Conservation (phyloP, 257 asterid species). For the Solanum dulcamara region DNA sequence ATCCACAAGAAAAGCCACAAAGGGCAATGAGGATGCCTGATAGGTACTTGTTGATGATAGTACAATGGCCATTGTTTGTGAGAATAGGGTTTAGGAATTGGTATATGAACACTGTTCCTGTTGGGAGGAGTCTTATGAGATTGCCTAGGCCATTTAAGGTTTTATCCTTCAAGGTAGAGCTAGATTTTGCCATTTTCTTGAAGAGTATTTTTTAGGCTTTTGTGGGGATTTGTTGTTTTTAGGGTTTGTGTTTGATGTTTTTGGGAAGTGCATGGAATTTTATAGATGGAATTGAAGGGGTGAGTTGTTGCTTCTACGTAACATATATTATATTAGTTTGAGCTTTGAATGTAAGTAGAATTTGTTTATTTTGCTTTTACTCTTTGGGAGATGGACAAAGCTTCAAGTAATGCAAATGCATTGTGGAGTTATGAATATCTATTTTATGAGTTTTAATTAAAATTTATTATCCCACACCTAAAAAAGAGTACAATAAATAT, state of each 20-base stretch:
- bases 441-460: too few species aligned
- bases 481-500: neutral
- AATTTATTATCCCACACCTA: neutral
- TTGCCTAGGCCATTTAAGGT: conserved; percentile 47
- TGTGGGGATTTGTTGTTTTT: too few species aligned
- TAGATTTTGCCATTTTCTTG: conserved; percentile 13
- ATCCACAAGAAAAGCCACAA: conserved; percentile 48
- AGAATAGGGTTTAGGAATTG: conserved; percentile 72
- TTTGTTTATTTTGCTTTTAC: conserved; percentile 8
- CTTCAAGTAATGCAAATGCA: neutral
- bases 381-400: neutral
- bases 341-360: conserved; percentile 3
- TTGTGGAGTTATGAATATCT: neutral
- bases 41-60: conserved; percentile 36
- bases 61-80: conserved; percentile 71
- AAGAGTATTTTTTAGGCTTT: neutral
- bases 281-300: neutral
- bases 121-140: conserved; percentile 64
- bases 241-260: too few species aligned
- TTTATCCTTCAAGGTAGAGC: conserved; percentile 10
- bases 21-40: conserved; percentile 26
- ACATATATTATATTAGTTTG: neutral
- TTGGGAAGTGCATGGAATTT: neutral
- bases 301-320: conserved; percentile 27
- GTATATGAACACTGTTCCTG: conserved; percentile 54